These are phyloP conservation scores for Verticillium zaregamsianum DNA, from an alignment of 2,329 filamentous ascomycete species.

Conservation along the genomic window DNA sequence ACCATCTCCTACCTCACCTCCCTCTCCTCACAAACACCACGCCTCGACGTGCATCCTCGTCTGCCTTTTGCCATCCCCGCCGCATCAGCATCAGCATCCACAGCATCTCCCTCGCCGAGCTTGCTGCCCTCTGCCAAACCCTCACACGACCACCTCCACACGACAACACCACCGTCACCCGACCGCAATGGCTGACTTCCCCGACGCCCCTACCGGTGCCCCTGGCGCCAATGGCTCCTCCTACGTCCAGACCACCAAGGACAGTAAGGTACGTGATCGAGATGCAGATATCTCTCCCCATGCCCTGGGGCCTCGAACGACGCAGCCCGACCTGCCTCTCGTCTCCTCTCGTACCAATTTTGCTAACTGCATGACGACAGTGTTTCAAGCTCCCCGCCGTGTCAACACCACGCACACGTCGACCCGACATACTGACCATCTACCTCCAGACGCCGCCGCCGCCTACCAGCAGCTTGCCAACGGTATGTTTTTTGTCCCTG, in stretches of 20 bases:
- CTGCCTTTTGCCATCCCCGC: conserved; percentile 7
- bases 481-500: conserved; percentile 29
- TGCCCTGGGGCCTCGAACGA: conserved; percentile 1
- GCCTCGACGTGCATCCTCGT: conserved; percentile 3
- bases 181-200: conserved; percentile 36
- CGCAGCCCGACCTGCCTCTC: conserved; percentile 5
- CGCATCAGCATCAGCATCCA: background rate
- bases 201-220: conserved; percentile 24
- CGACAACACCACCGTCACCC: conserved; percentile 12
- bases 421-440: conserved; percentile 25
- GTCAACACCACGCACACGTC: background rate
- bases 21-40: background rate
- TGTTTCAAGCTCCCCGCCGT: conserved; percentile 22
- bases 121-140: background rate
- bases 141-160: conserved; percentile 10
- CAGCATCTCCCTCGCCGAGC: background rate
- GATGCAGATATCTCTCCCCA: background rate
- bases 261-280: conserved; percentile 44
- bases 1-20: background rate
- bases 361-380: conserved; percentile 27
- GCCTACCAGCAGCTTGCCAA: conserved; percentile 44
- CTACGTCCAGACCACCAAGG: conserved; percentile 42
- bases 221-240: conserved; percentile 41
- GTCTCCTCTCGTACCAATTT: conserved; percentile 3
- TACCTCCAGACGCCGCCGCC: conserved; percentile 40